phyloP scores from a whole-genome alignment of 495 filamentous ascomycete genomes.

The Bryoglossum gracile region DNA sequence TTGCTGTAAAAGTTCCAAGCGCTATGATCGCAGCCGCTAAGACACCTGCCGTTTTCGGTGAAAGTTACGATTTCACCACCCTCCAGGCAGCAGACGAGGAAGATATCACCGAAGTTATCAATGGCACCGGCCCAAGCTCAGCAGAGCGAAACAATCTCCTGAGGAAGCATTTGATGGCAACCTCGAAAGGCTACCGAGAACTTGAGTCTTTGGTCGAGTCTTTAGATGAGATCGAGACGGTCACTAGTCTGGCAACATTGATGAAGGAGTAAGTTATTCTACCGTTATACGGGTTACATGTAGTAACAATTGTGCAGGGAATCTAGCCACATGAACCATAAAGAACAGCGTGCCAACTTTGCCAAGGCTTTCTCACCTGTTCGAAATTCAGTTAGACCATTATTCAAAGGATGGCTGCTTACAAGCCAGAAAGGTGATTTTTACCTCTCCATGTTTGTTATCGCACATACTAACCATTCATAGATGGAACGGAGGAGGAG shows the following conservation, averaged over 20 bases:
- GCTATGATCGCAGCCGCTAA: conserved; percentile 27
- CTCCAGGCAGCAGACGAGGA: conserved; percentile 23
- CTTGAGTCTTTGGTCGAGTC: conserved; percentile 61
- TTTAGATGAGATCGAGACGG: conserved; percentile 57
- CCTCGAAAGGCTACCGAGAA: conserved; percentile 61
- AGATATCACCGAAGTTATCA: conserved; percentile 24
- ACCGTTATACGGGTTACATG: not conserved
- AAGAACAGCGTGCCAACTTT: conserved; percentile 11
- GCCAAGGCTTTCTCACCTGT: conserved; percentile 1
- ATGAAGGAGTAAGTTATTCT: conserved; percentile 16
- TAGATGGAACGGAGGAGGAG: conserved; percentile 33
- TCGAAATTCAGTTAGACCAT: conserved; percentile 3
- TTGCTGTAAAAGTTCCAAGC: conserved; percentile 37
- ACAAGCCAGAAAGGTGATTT: conserved; percentile 20
- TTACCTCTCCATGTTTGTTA: too few species aligned
- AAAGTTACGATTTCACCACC: conserved; percentile 26
- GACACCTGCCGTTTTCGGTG: conserved; percentile 23
- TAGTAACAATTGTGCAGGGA: not conserved
- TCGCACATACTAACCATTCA: too few species aligned
- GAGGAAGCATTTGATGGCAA: conserved; percentile 37
- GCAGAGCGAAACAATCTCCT: conserved; percentile 29
- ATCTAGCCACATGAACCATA: not conserved
- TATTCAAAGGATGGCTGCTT: conserved; percentile 22
- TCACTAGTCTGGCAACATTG: conserved; percentile 34
- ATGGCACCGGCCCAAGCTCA: too few species aligned